These are phyloP conservation scores for Populus tremula DNA, from an alignment of 345 rosid genomes.

Conservation along the genomic window DNA sequence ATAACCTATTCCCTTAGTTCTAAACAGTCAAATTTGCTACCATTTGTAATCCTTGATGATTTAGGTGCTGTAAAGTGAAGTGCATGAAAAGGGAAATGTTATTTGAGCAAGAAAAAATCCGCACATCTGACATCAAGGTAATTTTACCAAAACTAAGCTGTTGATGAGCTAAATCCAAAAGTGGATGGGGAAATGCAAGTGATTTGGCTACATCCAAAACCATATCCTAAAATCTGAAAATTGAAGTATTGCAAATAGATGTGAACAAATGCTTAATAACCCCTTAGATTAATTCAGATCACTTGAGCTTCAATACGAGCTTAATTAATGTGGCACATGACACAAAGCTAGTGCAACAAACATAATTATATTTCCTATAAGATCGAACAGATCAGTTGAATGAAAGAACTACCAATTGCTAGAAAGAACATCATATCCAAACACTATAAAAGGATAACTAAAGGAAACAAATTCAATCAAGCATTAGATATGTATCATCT, in stretches of 20 bases:
- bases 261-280: not conserved
- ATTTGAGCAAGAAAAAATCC: constrained; percentile 4
- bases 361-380: not conserved
- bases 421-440: not conserved
- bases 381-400: not conserved
- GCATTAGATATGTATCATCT: not conserved
- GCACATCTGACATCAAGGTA: not conserved
- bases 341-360: not conserved
- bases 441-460: not conserved
- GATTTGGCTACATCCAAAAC: constrained; percentile 69
- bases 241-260: not conserved
- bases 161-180: constrained; percentile 71
- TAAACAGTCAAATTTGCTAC: not conserved
- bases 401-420: not conserved
- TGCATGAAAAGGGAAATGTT: constrained; percentile 40
- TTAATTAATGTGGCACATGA: not conserved
- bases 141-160: constrained; percentile 70
- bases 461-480: not conserved
- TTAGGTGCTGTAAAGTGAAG: constrained; percentile 19
- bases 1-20: not conserved
- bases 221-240: constrained; percentile 48
- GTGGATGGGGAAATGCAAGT: constrained; percentile 73
- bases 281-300: not conserved
- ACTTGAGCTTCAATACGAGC: not conserved
- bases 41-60: not conserved